These are phyloP conservation scores for Babesia bigemina DNA, from an alignment of 169 alveolate genomes.

Conservation along the genomic window DNA sequence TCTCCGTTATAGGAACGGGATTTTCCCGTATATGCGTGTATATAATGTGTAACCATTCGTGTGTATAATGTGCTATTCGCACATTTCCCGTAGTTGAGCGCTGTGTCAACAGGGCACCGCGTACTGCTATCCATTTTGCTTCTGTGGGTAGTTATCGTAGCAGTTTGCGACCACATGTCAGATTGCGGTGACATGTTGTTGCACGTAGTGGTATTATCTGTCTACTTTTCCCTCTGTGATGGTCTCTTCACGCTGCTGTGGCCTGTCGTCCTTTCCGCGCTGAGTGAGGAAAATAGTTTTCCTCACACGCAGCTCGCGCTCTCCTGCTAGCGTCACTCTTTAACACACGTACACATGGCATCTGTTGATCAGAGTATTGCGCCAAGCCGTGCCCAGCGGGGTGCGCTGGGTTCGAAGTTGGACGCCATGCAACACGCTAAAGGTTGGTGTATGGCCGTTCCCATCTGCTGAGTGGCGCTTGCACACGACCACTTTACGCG, in stretches of 20 bases:
- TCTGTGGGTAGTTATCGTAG: too few species aligned
- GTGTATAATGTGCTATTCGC: too few species aligned
- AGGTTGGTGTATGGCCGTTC: background rate
- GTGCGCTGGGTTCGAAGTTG: background rate
- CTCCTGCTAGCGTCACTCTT: background rate
- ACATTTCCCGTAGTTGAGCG: too few species aligned
- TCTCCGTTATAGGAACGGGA: too few species aligned
- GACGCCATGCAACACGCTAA: background rate
- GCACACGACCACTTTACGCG: background rate
- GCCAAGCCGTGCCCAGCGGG: background rate
- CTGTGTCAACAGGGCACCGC: too few species aligned
- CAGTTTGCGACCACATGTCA: too few species aligned
- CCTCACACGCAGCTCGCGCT: background rate
- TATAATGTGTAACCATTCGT: too few species aligned
- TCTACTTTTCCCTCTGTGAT: background rate
- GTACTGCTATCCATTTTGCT: too few species aligned
- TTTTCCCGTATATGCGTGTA: too few species aligned
- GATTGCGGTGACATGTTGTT: too few species aligned
- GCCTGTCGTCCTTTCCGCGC: background rate
- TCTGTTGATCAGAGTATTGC: background rate
- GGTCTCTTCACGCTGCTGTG: constrained; percentile 6
- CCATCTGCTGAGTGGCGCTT: background rate
- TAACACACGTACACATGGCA: background rate
- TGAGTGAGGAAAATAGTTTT: background rate
- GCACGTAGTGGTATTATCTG: too few species aligned